Percentiles rank a stretch among this genome's conserved stretches.
phyloP scores from a whole-genome alignment of 208 protist species.

The Trypanosoma boissoni region DNA sequence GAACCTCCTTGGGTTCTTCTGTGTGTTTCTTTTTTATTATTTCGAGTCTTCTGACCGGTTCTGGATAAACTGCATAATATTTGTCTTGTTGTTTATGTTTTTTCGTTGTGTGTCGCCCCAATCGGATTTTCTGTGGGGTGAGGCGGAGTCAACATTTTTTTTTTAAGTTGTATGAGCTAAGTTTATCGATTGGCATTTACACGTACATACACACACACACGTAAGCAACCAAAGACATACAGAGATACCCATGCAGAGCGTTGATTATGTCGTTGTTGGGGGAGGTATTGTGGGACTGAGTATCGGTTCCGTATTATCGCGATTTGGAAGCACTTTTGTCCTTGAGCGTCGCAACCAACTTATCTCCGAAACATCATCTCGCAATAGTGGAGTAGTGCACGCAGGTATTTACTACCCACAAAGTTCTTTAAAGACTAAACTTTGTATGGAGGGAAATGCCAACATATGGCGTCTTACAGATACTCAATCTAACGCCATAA shows the following conservation, averaged over 20 bases:
- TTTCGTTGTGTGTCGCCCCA: too few species aligned
- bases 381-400: slow-evolving; percentile 54
- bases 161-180: too few species aligned
- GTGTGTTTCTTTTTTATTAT: too few species aligned
- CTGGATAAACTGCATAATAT: not conserved
- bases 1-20: too few species aligned
- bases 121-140: too few species aligned
- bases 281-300: slow-evolving; percentile 40
- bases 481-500: slow-evolving; percentile 19
- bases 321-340: slow-evolving; percentile 34
- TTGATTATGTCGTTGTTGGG: slow-evolving; percentile 23
- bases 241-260: not conserved
- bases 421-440: slow-evolving; percentile 35
- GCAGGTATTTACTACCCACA: slow-evolving; percentile 50
- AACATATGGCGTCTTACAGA: slow-evolving; percentile 41
- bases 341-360: slow-evolving; percentile 26
- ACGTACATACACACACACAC: not conserved
- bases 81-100: too few species aligned
- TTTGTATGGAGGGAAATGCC: slow-evolving; percentile 37
- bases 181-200: too few species aligned
- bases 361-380: slow-evolving; percentile 38
- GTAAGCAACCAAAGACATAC: not conserved
- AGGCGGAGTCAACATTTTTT: too few species aligned
- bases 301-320: slow-evolving; percentile 30
- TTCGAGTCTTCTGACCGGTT: not conserved